Percentiles rank a stretch among this genome's conserved stretches.
phyloP scores from a whole-genome alignment of 768 basidiomycete genomes.

The Suillus plorans region DNA sequence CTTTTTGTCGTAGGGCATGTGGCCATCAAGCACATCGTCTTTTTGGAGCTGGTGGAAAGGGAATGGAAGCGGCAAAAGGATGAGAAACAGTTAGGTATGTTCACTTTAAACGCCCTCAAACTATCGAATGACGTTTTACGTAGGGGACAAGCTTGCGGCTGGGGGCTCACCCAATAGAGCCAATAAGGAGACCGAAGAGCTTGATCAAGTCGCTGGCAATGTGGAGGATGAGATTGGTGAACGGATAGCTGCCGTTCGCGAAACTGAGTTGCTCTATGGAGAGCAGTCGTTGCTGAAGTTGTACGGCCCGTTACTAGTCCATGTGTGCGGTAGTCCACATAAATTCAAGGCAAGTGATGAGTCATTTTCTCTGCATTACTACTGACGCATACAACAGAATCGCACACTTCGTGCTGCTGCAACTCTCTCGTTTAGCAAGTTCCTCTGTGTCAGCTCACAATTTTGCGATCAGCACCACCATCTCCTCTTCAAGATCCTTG shows the following conservation, averaged over 20 bases:
- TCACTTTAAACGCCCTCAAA: background rate
- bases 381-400: slow-evolving; percentile 53
- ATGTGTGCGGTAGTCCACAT: slow-evolving; percentile 87
- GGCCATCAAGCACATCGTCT: slow-evolving; percentile 96
- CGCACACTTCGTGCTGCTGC: slow-evolving; percentile 83
- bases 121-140: background rate
- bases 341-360: slow-evolving; percentile 73
- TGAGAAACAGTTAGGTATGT: slow-evolving; percentile 73
- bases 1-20: slow-evolving; percentile 95
- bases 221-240: slow-evolving; percentile 99
- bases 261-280: slow-evolving; percentile 86
- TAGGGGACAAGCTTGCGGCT: slow-evolving; percentile 62
- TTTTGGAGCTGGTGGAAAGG: slow-evolving; percentile 90
- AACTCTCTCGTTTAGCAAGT: slow-evolving; percentile 88
- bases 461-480: slow-evolving; percentile 91
- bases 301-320: slow-evolving; percentile 88
- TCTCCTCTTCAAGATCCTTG: slow-evolving; percentile 90
- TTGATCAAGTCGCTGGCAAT: slow-evolving; percentile 96
- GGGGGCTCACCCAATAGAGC: slow-evolving; percentile 38
- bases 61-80: slow-evolving; percentile 98
- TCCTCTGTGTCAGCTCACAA: slow-evolving; percentile 91
- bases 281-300: slow-evolving; percentile 75
- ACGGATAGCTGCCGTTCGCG: slow-evolving; percentile 77
- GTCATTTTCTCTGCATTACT: background rate
- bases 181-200: slow-evolving; percentile 74